Conservation (phyloP, 1,284 basidiomycete species). For the Fomitopsis schrenkii region DNA sequence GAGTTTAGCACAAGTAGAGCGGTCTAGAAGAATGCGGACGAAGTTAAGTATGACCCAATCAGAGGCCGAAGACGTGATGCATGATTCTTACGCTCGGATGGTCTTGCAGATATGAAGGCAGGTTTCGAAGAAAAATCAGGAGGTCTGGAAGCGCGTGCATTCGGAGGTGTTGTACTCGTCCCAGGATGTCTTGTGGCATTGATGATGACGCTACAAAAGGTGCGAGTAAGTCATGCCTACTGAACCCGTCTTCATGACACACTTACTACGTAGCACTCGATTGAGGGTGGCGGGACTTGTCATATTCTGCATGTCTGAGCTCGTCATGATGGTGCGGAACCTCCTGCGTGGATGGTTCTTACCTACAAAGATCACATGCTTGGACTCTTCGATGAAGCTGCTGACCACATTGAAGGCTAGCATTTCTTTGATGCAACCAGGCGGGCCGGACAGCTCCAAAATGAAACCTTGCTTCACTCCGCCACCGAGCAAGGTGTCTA, state of each 20-base stretch:
- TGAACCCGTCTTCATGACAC: conserved; percentile 2
- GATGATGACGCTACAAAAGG: conserved; percentile 19
- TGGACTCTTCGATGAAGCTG: conserved; percentile 39
- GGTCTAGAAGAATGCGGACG: conserved; percentile 33
- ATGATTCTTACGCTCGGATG: conserved; percentile 40
- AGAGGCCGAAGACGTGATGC: conserved; percentile 6
- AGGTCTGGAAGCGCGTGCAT: conserved; percentile 51
- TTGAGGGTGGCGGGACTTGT: conserved; percentile 42
- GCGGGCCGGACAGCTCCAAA: conserved; percentile 71
- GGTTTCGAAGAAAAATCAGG: conserved; percentile 53
- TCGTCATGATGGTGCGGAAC: conserved; percentile 4
- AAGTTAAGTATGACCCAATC: neutral
- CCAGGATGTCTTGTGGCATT: conserved; percentile 23
- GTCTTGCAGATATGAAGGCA: conserved; percentile 41
- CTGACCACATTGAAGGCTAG: conserved; percentile 46
- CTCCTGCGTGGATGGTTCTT: conserved; percentile 17
- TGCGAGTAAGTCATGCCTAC: conserved; percentile 6
- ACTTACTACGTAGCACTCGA: conserved; percentile 36
- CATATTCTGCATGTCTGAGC: conserved; percentile 67
- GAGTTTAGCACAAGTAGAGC: conserved; percentile 62
- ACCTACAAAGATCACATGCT: conserved; percentile 64
- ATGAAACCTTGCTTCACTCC: conserved; percentile 57
- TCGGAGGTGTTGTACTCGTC: conserved; percentile 40
- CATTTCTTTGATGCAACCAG: conserved; percentile 60
- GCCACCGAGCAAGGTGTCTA: conserved; percentile 57